These are phyloP conservation scores for Typha latifolia DNA, from an alignment of 176 grass and related monocot species.

Conservation along the genomic window DNA sequence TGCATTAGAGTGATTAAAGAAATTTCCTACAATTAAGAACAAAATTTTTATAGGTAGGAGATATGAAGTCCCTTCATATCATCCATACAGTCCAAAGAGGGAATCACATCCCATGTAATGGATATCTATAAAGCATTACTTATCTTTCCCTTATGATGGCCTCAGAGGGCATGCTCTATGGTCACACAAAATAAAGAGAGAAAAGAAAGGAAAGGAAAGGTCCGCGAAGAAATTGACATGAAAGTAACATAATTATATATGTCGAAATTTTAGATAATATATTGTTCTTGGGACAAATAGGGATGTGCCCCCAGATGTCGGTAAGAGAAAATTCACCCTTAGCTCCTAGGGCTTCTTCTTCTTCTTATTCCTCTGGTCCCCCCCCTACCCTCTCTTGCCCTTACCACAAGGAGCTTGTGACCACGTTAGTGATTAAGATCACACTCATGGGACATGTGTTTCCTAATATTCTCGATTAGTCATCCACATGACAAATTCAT, in stretches of 20 bases:
- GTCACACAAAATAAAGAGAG: neutral
- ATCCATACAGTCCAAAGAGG: no score
- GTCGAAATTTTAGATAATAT: neutral
- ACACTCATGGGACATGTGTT: neutral
- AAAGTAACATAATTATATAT: constrained; percentile 24
- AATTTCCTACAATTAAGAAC: no score
- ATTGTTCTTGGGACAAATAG: neutral
- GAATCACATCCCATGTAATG: neutral
- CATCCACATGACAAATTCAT: neutral
- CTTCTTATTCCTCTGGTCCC: neutral
- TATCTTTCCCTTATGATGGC: constrained; percentile 24
- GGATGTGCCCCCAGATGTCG: neutral
- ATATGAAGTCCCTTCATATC: constrained; percentile 5
- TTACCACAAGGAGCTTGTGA: neutral
- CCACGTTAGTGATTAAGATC: neutral
- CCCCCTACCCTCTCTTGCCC: neutral
- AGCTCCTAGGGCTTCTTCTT: neutral
- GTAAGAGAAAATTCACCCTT: neutral
- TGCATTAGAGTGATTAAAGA: no score
- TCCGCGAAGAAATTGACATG: constrained; percentile 27
- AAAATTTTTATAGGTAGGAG: no score
- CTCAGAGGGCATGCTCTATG: constrained; percentile 21
- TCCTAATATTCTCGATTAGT: neutral
- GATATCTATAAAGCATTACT: constrained; percentile 16
- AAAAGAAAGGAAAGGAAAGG: neutral